phyloP scores from a whole-genome alignment of 805 yeast species.

The Ogataea methanolica region DNA sequence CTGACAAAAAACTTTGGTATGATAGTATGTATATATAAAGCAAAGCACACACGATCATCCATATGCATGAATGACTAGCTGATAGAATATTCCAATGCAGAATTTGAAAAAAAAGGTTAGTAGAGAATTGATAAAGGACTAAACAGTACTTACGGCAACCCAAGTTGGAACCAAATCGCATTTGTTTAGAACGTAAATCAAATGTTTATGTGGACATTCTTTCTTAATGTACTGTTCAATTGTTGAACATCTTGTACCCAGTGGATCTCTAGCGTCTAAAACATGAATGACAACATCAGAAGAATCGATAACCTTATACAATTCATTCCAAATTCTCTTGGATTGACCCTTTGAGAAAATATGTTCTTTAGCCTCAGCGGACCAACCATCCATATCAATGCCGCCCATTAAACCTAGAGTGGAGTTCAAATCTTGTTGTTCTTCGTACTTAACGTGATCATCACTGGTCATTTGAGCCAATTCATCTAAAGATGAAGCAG shows the following conservation, averaged over 20 bases:
- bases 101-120: slow-evolving; percentile 1
- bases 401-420: slow-evolving; percentile 81
- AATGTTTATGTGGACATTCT: slow-evolving; percentile 95
- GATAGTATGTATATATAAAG: slow-evolving; percentile 9
- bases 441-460: slow-evolving; percentile 60
- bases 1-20: slow-evolving; percentile 88
- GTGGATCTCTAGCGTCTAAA: slow-evolving; percentile 94
- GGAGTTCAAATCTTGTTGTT: slow-evolving; percentile 68
- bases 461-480: slow-evolving; percentile 54
- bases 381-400: slow-evolving; percentile 69
- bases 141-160: slow-evolving; percentile 96
- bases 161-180: slow-evolving; percentile 98
- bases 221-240: slow-evolving; percentile 90
- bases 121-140: neutral
- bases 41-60: slow-evolving; percentile 4
- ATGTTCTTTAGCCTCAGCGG: slow-evolving; percentile 90
- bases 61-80: slow-evolving; percentile 3
- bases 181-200: slow-evolving; percentile 90
- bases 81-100: neutral
- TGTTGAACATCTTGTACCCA: slow-evolving; percentile 90
- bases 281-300: slow-evolving; percentile 97
- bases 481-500: slow-evolving; percentile 76
- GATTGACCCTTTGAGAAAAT: slow-evolving; percentile 97
- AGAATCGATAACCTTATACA: slow-evolving; percentile 94
- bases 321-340: slow-evolving; percentile 97